Conservation (phyloP, 257 asterid genomes). For the Eucommia ulmoides region DNA sequence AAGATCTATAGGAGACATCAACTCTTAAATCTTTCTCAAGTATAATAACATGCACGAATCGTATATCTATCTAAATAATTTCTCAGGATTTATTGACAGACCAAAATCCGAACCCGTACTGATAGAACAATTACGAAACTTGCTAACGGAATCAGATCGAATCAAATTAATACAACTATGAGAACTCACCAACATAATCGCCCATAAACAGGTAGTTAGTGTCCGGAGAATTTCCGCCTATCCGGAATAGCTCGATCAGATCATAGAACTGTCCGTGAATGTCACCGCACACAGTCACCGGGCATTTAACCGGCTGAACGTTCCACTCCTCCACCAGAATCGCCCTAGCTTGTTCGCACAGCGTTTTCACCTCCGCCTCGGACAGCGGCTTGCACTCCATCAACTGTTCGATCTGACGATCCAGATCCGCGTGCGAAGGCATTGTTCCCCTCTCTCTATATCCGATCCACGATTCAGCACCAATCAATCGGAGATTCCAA, state of each 20-base stretch:
- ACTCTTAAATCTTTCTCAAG: no score
- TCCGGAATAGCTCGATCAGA: conserved; percentile 78
- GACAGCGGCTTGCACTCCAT: conserved; percentile 85
- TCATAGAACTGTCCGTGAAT: conserved; percentile 90
- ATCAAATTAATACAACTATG: no score
- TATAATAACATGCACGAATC: no score
- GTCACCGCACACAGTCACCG: conserved; percentile 89
- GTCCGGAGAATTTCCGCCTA: conserved; percentile 80
- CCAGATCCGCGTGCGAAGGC: conserved; percentile 86
- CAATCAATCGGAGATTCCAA: neutral
- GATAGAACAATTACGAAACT: no score
- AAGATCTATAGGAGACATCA: no score
- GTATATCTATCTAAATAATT: no score
- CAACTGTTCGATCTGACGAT: conserved; percentile 77
- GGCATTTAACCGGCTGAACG: conserved; percentile 94
- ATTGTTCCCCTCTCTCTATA: conserved; percentile 25
- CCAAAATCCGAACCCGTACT: no score
- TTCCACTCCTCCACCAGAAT: conserved; percentile 86
- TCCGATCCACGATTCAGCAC: conserved; percentile 29
- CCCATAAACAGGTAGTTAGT: conserved; percentile 94
- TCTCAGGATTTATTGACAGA: no score
- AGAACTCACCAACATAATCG: conserved; percentile 76
- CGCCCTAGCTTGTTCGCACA: conserved; percentile 86
- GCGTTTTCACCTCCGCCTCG: conserved; percentile 62
- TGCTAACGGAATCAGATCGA: no score